A percentile compares a stretch with the other conserved stretches of the same genome.
phyloP scores from a whole-genome alignment of 495 filamentous ascomycete genomes.

The Penicillium antarcticum region DNA sequence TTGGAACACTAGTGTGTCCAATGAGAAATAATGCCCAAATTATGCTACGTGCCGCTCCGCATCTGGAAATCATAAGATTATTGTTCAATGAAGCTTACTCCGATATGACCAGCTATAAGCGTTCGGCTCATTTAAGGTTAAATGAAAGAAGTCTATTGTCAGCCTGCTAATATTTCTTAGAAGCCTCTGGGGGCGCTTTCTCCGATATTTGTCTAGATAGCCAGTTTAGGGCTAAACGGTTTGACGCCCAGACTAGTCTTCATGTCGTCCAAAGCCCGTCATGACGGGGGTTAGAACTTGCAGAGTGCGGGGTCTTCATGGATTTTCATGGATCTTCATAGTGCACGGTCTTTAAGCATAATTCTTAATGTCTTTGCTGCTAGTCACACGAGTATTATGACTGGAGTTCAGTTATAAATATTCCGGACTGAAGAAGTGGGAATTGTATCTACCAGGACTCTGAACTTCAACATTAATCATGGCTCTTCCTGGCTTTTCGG shows the following conservation, averaged over 20 bases:
- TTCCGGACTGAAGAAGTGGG: neutral
- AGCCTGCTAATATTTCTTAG: too few species aligned
- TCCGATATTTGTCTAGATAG: too few species aligned
- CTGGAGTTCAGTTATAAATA: neutral
- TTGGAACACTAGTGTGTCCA: neutral
- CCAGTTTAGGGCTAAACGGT: too few species aligned
- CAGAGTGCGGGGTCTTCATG: neutral
- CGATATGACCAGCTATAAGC: too few species aligned
- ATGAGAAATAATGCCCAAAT: neutral
- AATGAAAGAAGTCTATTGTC: too few species aligned
- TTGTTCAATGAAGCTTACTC: too few species aligned
- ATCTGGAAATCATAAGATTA: too few species aligned
- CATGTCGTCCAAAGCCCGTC: too few species aligned
- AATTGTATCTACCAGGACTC: neutral
- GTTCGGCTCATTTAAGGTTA: too few species aligned
- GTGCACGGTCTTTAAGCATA: neutral
- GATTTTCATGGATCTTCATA: neutral
- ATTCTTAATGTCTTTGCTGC: neutral
- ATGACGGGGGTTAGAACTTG: neutral
- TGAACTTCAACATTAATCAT: neutral
- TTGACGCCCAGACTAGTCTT: too few species aligned
- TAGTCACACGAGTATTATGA: neutral
- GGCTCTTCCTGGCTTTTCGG: neutral
- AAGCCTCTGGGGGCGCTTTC: too few species aligned
- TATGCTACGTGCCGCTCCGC: too few species aligned